These are phyloP conservation scores for Gamsiella multidivaricata DNA, from an alignment of 192 early-diverging fungal species.

Conservation along the genomic window DNA sequence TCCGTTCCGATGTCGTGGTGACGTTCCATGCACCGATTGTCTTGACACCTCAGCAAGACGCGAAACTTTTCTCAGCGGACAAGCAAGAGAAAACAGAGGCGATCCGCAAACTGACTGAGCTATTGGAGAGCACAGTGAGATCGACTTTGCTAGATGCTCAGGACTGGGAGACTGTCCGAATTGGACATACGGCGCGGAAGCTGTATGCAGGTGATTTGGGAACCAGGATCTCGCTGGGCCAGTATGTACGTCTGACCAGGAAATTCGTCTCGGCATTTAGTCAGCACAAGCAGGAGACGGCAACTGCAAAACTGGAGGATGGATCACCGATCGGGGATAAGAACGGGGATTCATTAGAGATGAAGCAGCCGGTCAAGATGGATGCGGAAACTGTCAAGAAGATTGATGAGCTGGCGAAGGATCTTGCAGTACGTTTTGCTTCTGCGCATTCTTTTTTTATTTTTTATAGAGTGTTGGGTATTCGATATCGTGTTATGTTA, in stretches of 20 bases:
- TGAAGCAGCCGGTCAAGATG: constrained; percentile 4
- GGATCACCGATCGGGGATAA: too few species aligned
- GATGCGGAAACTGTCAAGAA: neutral
- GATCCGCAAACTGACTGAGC: constrained; percentile 44
- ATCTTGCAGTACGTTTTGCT: constrained; percentile 36
- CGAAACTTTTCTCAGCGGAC: constrained; percentile 28
- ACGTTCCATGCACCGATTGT: constrained; percentile 55
- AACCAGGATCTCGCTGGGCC: constrained; percentile 52
- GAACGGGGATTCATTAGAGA: constrained; percentile 15
- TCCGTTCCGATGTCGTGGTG: constrained; percentile 55
- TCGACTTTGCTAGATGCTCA: constrained; percentile 49
- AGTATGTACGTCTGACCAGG: constrained; percentile 50
- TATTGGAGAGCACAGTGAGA: constrained; percentile 43
- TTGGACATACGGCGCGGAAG: constrained; percentile 56
- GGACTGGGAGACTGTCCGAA: constrained; percentile 52
- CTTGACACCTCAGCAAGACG: constrained; percentile 50
- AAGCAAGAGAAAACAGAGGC: constrained; percentile 40
- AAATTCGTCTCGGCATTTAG: constrained; percentile 50
- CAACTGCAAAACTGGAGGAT: neutral
- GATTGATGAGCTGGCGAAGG: constrained; percentile 41
- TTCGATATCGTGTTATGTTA: constrained; percentile 2
- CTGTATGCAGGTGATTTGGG: constrained; percentile 53
- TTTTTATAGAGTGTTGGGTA: neutral
- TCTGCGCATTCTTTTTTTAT: neutral
- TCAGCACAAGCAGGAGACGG: constrained; percentile 20